Percentiles rank a stretch among this genome's conserved stretches.
These are phyloP conservation scores for Ustilago tritici DNA, from an alignment of 1,284 basidiomycete species.

Conservation along the genomic window DNA sequence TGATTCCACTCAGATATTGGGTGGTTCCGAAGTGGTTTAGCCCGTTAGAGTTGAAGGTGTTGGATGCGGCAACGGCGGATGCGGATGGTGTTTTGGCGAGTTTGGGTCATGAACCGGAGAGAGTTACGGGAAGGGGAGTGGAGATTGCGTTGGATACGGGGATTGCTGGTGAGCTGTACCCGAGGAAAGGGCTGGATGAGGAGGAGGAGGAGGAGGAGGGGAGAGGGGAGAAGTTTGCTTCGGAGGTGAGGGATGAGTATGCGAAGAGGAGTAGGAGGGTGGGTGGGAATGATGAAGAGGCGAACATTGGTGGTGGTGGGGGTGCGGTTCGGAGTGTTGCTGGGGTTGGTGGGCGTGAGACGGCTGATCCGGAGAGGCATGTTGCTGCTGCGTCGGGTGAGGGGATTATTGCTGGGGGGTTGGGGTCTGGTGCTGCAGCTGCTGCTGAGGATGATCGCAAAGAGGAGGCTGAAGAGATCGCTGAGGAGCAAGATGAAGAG, in stretches of 20 bases:
- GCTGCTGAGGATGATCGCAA: conserved; percentile 24
- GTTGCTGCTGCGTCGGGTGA: conserved; percentile 19
- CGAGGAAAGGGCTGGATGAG: conserved; percentile 37
- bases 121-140: conserved; percentile 58
- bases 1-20: conserved; percentile 84
- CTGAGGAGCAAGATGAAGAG: conserved; percentile 19
- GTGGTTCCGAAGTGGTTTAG: conserved; percentile 85
- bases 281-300: conserved; percentile 26
- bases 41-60: conserved; percentile 80
- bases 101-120: conserved; percentile 60
- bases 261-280: conserved; percentile 11
- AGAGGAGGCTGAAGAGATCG: conserved; percentile 22
- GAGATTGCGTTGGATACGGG: conserved; percentile 58
- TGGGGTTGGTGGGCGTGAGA: conserved; percentile 20
- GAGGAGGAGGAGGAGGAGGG: conserved; percentile 34
- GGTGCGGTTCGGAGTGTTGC: conserved; percentile 22
- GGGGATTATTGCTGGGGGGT: conserved; percentile 27
- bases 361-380: conserved; percentile 12
- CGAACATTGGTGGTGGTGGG: conserved; percentile 4
- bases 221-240: conserved; percentile 26
- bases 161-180: conserved; percentile 55
- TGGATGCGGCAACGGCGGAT: conserved; percentile 86
- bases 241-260: conserved; percentile 20
- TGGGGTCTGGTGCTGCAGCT: conserved; percentile 26
- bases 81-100: conserved; percentile 66